Evolutionary conservation across 1,139 yeast species (phyloP).

Genomic region (Geotrichum reessii): DNA sequence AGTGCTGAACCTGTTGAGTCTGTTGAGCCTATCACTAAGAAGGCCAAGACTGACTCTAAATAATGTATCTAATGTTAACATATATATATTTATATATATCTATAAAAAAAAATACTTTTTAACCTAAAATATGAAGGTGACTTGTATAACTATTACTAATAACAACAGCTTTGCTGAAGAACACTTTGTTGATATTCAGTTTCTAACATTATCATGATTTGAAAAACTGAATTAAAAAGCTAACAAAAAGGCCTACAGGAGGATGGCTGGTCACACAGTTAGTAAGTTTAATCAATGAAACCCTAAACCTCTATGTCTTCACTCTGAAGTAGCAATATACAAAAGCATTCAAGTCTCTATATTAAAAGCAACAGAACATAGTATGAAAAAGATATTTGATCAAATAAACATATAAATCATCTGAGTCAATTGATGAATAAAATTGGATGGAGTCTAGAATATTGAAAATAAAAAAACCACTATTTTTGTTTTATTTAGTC

Average conservation of each 20-base stretch:
- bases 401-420: not conserved
- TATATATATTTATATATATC: not conserved
- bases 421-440: not conserved
- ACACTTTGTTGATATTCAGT: too few relatives aligned
- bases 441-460: not conserved
- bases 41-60: constrained; percentile 11
- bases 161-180: too few relatives aligned
- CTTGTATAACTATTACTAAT: too few relatives aligned
- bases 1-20: constrained; percentile 25
- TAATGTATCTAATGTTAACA: not conserved
- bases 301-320: not conserved
- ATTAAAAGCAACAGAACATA: too few relatives aligned
- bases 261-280: not conserved
- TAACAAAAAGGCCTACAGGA: not conserved
- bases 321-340: not conserved
- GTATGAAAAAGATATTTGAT: not conserved
- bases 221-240: too few relatives aligned
- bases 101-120: not conserved
- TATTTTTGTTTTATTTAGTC: too few relatives aligned
- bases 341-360: not conserved
- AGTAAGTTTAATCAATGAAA: not conserved
- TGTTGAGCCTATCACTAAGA: constrained; percentile 15
- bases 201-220: too few relatives aligned
- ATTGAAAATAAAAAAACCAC: not conserved
- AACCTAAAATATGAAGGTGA: too few relatives aligned